Evolutionary conservation across 805 yeast genomes (phyloP), one percentile per base, ranked within the genome.

Genomic region (Priceomyces castillae): DNA sequence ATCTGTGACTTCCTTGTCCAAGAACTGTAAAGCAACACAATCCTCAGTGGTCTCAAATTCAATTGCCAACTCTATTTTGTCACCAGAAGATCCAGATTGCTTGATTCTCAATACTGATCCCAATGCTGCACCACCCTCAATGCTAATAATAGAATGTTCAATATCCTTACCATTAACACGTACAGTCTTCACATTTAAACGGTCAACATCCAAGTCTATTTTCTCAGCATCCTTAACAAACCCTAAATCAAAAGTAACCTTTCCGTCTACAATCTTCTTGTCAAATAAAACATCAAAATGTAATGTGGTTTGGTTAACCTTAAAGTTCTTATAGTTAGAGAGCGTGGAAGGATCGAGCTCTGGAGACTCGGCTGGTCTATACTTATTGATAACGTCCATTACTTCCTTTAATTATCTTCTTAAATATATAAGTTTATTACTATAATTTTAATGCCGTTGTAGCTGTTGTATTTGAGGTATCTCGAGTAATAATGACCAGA

Each of bases 11-110:
- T 74, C 80, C 28, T 82, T 80, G n/a, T 77, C 78, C 41, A 90
- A 68, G 81, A 94, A 90, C 63, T 90, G 96, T 47, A 89, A 69
- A 3, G 96, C 96, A 1, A 96, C 86, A 57, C 95, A 84, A 17
- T 78, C 62, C 5, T 69, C 66, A 1, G 96, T 89, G 30, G 97
- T 89, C 46, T 74, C 68, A 53, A 81, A 90, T n/a, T 62, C 65
- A 22, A 87, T 61, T 23, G 56, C 52, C 23, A 82, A 51, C 6
- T 54, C 47, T 18, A 67, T 26, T 3, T 44, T 36, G 2, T 43
- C 42, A 7, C 52, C 46, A 7, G 26, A n/a, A 26, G 34, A 39
- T 4, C 43, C 41, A 2, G 42, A n/a, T 4, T 48, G 41, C 1
- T 50, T 31, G 37, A 82, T 65, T 2, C 54, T 58, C 41, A 84